Conservation (phyloP, 2,329 filamentous ascomycete genomes). For the Epichloe uncinata region DNA sequence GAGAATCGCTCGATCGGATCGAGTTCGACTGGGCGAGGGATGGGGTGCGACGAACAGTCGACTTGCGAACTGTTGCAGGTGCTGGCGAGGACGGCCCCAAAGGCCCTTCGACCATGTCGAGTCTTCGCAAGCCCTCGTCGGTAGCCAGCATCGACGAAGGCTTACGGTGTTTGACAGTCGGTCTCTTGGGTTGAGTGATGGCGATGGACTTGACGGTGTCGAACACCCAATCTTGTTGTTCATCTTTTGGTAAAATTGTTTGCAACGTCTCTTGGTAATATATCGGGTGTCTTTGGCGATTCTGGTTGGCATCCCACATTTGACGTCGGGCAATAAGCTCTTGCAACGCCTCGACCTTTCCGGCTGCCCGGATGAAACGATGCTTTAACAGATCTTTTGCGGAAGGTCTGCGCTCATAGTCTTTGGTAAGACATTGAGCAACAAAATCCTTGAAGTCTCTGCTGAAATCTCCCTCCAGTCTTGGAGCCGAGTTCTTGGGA, state of each 20-base stretch:
- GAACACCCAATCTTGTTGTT: constrained; percentile 87
- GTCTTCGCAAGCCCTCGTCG: constrained; percentile 46
- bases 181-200: constrained; percentile 32
- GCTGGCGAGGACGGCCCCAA: constrained; percentile 42
- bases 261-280: constrained; percentile 91
- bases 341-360: constrained; percentile 76
- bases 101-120: constrained; percentile 49
- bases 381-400: constrained; percentile 82
- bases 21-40: constrained; percentile 26
- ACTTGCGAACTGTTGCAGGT: constrained; percentile 43
- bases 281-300: constrained; percentile 55
- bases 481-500: constrained; percentile 74
- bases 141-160: constrained; percentile 42
- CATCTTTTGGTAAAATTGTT: constrained; percentile 50
- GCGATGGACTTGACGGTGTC: constrained; percentile 73
- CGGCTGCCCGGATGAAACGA: constrained; percentile 74
- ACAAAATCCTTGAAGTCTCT: constrained; percentile 92
- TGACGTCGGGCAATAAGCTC: constrained; percentile 77
- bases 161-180: constrained; percentile 37
- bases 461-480: constrained; percentile 74
- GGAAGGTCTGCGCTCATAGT: constrained; percentile 69
- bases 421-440: constrained; percentile 79
- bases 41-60: constrained; percentile 38
- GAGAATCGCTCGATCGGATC: constrained; percentile 26
- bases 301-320: constrained; percentile 64